Evolutionary conservation across 1,284 basidiomycete genomes (phyloP).

Genomic region (Sanguinoderma infundibulare): DNA sequence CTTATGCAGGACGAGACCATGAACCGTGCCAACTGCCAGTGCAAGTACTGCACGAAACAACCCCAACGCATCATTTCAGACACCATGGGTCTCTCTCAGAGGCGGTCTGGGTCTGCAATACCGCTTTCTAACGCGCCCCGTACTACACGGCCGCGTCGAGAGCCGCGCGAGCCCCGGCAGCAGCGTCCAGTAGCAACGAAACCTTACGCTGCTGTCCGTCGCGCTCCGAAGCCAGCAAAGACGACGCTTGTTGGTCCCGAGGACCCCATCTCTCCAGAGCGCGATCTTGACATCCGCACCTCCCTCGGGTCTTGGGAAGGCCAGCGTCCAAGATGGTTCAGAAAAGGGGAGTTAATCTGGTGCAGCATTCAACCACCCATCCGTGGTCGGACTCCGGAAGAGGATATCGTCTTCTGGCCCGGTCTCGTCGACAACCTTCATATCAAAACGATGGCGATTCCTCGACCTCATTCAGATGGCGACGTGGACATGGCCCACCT

Average conservation of each 20-base stretch:
- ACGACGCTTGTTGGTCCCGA: slow-evolving; percentile 47
- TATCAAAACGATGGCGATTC: slow-evolving; percentile 44
- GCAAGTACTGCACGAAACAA: slow-evolving; percentile 80
- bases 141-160: slow-evolving; percentile 8
- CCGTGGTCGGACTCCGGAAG: slow-evolving; percentile 37
- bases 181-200: slow-evolving; percentile 24
- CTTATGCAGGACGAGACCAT: slow-evolving; percentile 60
- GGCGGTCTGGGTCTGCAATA: slow-evolving; percentile 17
- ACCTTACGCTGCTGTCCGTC: slow-evolving; percentile 63
- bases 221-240: slow-evolving; percentile 47
- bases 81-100: slow-evolving; percentile 46
- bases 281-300: slow-evolving; percentile 62
- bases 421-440: slow-evolving; percentile 64
- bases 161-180: slow-evolving; percentile 23
- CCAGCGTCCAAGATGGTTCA: slow-evolving; percentile 57
- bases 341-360: slow-evolving; percentile 78
- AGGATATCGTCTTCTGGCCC: slow-evolving; percentile 71
- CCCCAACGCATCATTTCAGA: slow-evolving; percentile 71
- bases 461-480: slow-evolving; percentile 7
- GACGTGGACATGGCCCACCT: slow-evolving; percentile 12
- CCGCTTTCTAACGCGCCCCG: slow-evolving; percentile 4
- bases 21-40: slow-evolving; percentile 59
- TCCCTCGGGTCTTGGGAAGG: slow-evolving; percentile 45
- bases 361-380: slow-evolving; percentile 62
- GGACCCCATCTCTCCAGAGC: slow-evolving; percentile 56